Evolutionary conservation across 495 filamentous ascomycete species (phyloP), one percentile per base, ranked within the genome.

Genomic region (Acidiella bohemica): DNA sequence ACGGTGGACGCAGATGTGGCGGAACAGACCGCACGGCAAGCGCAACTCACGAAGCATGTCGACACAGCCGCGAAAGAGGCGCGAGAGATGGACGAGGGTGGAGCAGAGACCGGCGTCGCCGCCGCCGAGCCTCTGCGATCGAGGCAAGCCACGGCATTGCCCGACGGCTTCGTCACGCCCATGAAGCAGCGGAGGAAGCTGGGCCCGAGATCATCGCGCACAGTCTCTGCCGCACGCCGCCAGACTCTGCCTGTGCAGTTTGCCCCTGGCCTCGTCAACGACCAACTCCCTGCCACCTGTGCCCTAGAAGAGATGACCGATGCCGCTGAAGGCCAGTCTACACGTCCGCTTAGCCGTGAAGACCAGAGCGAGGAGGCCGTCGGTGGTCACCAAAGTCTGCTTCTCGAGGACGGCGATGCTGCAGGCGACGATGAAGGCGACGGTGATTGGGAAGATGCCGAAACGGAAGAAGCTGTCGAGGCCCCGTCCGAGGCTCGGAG

Each of bases 81-180:
- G n/a, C 7, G n/a, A 27, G 25, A 27, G 7, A n/a, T 7, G 25
- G 25, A 27, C 7, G 25, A 27, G 25, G n/a, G 7, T 27, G 25
- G 7, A n/a, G 25, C 25, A n/a, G n/a, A 27, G 7, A 27, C 25
- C 7, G n/a, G 7, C 25, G n/a, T 27, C 25, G 7, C 25, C n/a
- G 7, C n/a, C n/a, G 7, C 25, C 25, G 25, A n/a, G n/a, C n/a
- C n/a, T n/a, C n/a, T n/a, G n/a, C n/a, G n/a, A n/a, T n/a, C n/a
- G n/a, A n/a, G n/a, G n/a, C n/a, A n/a, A 18, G 9, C 5, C 16
- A 36, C 9, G 40, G 5, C 22, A 19, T 24, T 48, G 2, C 45
- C 45, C 4, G 38, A 48, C 4, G 45, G 45, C n/a, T 48, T 48
- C 32, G 45, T 48, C 20, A 35, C 21, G n/a, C 45, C 45, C 4